phyloP scores from a whole-genome alignment of 2,329 filamentous ascomycete species.

The Hypoxylon sp. region DNA sequence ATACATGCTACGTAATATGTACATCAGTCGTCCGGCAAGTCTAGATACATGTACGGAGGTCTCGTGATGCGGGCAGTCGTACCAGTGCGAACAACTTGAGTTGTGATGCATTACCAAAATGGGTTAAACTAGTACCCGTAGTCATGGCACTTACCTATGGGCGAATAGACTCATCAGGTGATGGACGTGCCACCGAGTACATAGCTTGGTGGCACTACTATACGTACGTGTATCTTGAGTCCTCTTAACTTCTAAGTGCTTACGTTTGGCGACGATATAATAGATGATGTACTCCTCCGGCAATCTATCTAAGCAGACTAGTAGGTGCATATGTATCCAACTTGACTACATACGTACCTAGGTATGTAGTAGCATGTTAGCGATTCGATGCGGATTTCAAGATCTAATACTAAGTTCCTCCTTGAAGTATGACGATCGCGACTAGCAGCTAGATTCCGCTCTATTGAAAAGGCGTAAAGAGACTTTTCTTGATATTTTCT shows the following conservation, averaged over 20 bases:
- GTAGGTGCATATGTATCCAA: background rate
- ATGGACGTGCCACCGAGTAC: constrained; percentile 35
- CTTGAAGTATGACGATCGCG: too few relatives aligned
- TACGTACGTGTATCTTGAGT: constrained; percentile 16
- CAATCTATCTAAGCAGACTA: constrained; percentile 4
- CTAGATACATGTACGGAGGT: constrained; percentile 20
- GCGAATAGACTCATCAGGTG: constrained; percentile 36
- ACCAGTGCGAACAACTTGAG: constrained; percentile 11
- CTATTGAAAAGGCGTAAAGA: too few relatives aligned
- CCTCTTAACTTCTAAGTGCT: constrained; percentile 11
- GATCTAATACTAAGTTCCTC: background rate
- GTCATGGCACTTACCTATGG: constrained; percentile 13
- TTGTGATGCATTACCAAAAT: constrained; percentile 29
- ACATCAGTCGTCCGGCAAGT: constrained; percentile 17
- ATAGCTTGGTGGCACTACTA: constrained; percentile 12
- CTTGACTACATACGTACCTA: background rate
- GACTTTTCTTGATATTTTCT: too few relatives aligned
- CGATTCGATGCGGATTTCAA: background rate
- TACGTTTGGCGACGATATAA: constrained; percentile 27
- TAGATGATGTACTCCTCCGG: constrained; percentile 23
- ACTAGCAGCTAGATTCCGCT: too few relatives aligned
- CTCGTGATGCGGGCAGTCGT: constrained; percentile 31
- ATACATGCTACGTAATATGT: constrained; percentile 27
- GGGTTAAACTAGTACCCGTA: constrained; percentile 26
- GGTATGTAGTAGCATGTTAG: background rate